A percentile compares a stretch with the other conserved stretches of the same genome.
Conservation (phyloP, 306 rosid species). For the Rosa multiflora region DNA sequence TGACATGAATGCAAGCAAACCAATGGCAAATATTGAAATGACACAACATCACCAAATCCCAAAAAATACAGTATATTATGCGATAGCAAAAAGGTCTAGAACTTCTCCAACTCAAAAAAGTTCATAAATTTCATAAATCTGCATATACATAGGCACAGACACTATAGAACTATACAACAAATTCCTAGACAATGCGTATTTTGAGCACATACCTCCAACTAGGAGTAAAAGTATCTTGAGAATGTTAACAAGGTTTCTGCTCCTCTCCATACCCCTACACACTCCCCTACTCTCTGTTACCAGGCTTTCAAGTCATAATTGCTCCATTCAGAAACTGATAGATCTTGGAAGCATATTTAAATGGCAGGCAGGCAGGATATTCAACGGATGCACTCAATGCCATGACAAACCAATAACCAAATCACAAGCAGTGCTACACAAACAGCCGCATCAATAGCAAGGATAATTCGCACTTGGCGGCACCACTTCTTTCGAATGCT, state of each 20-base stretch:
- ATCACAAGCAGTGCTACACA: constrained; percentile 62
- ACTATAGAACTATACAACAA: constrained; percentile 7
- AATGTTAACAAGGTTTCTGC: neutral
- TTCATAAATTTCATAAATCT: neutral
- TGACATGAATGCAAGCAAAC: neutral
- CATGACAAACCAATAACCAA: constrained; percentile 67
- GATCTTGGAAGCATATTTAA: neutral
- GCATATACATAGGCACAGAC: neutral
- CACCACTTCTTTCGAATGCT: constrained; percentile 71
- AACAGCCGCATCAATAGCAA: constrained; percentile 82
- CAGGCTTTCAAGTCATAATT: neutral
- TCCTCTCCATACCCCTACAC: neutral
- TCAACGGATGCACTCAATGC: constrained; percentile 66
- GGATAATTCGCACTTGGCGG: constrained; percentile 82
- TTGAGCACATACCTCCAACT: constrained; percentile 7
- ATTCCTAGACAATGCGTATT: neutral
- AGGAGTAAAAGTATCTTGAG: neutral
- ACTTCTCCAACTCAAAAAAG: neutral
- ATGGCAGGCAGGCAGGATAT: neutral
- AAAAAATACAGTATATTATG: neutral
- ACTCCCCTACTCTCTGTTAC: neutral
- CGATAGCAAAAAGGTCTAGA: neutral
- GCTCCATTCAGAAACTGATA: neutral
- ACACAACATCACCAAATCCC: constrained; percentile 5
- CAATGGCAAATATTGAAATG: neutral